These are phyloP conservation scores for Starmerella apis DNA, from an alignment of 805 yeast genomes.

Conservation along the genomic window DNA sequence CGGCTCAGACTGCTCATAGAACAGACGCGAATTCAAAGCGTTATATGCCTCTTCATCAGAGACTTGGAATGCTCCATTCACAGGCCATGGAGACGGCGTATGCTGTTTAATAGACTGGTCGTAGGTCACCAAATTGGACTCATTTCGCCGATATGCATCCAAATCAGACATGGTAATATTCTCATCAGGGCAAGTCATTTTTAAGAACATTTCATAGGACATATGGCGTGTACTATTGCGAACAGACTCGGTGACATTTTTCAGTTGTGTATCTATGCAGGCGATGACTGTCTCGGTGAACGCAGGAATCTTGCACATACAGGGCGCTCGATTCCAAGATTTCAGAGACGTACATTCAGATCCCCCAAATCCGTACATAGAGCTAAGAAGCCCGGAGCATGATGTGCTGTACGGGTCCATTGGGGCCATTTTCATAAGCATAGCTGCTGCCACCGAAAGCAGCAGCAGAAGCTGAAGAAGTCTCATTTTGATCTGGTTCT, in stretches of 20 bases:
- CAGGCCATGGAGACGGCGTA: conserved; percentile 16
- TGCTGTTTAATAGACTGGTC: background rate
- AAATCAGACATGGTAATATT: conserved; percentile 6
- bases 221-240: background rate
- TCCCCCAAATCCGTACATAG: conserved; percentile 10
- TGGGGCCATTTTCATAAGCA: conserved; percentile 12
- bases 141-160: background rate
- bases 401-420: conserved; percentile 9
- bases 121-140: conserved; percentile 5
- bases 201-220: conserved; percentile 6
- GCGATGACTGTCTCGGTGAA: conserved; percentile 9
- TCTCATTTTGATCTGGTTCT: background rate
- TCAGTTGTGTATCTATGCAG: conserved; percentile 12
- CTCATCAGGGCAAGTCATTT: background rate
- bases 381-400: conserved; percentile 10
- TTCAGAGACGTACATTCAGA: background rate
- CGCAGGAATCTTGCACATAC: conserved; percentile 10
- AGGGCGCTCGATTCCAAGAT: conserved; percentile 1
- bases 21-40: conserved; percentile 1
- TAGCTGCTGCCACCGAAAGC: conserved; percentile 4
- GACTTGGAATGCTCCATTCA: conserved; percentile 9
- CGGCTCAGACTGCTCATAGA: background rate
- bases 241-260: conserved; percentile 2
- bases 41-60: conserved; percentile 5
- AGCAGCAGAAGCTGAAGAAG: background rate